A percentile compares a stretch with the other conserved stretches of the same genome.
Evolutionary conservation across 345 rosid genomes (phyloP).

Genomic region (Eucalyptus marginata): DNA sequence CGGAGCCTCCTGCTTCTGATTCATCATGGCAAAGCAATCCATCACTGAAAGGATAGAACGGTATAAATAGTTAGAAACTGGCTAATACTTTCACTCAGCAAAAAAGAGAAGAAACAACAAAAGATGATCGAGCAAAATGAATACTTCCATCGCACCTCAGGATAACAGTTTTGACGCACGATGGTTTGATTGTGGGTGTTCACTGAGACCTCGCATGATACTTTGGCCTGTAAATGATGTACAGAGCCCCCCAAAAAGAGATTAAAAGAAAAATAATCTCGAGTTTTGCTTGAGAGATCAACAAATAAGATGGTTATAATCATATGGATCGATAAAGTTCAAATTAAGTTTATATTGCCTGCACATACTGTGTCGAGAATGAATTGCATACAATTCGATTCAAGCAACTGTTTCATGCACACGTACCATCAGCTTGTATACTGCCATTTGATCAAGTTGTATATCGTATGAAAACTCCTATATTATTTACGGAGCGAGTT

Average conservation of each 20-base stretch:
- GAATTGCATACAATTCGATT: background rate
- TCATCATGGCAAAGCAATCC: background rate
- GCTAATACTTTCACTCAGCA: background rate
- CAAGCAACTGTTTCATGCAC: background rate
- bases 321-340: background rate
- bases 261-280: background rate
- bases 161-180: constrained; percentile 15
- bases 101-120: background rate
- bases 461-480: background rate
- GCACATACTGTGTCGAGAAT: background rate
- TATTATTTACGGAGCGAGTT: background rate
- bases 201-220: constrained; percentile 26
- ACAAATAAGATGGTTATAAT: background rate
- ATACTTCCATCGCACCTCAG: constrained; percentile 1
- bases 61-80: background rate
- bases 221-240: constrained; percentile 4
- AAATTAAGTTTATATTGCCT: background rate
- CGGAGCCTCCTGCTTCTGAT: background rate
- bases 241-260: background rate
- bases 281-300: background rate
- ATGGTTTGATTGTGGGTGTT: constrained; percentile 28
- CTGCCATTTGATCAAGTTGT: background rate
- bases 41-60: background rate
- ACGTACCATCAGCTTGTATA: background rate
- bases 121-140: background rate